phyloP scores from a whole-genome alignment of 257 asterid species.

The Penstemon newberryi region DNA sequence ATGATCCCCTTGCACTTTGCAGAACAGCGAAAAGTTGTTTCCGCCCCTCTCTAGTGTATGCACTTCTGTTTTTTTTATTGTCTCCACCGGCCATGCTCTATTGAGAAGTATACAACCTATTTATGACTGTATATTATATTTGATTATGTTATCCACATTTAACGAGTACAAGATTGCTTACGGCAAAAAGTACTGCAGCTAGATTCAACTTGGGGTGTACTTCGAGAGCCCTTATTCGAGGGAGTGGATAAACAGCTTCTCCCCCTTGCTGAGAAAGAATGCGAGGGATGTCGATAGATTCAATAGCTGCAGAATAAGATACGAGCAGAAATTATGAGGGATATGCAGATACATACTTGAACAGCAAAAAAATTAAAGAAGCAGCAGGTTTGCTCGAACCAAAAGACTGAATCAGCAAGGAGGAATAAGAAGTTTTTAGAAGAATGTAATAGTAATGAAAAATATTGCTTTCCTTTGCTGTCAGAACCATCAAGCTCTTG shows the following conservation, averaged over 20 bases:
- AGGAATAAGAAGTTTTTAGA: conserved; percentile 1
- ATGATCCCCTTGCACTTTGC: conserved; percentile 98
- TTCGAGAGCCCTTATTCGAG: conserved; percentile 86
- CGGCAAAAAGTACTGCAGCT: conserved; percentile 83
- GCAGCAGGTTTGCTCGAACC: conserved; percentile 15
- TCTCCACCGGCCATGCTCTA: conserved; percentile 82
- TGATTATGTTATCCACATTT: conserved; percentile 24
- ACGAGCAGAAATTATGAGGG: conserved; percentile 28
- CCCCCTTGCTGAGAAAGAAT: conserved; percentile 99
- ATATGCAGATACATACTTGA: conserved; percentile 5
- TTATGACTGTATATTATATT: conserved; percentile 20
- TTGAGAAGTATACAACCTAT: conserved; percentile 32
- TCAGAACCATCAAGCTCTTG: conserved; percentile 22
- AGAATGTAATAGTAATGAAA: conserved; percentile 9
- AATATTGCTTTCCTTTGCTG: conserved; percentile 6
- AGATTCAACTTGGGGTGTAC: conserved; percentile 90
- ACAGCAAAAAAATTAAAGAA: conserved; percentile 17
- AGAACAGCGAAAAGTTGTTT: conserved; percentile 96
- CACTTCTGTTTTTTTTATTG: conserved; percentile 79
- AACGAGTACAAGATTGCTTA: conserved; percentile 40
- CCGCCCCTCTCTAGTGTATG: conserved; percentile 92
- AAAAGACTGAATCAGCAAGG: not conserved
- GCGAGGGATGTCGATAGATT: conserved; percentile 91
- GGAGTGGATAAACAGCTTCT: conserved; percentile 95
- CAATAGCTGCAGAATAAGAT: conserved; percentile 67